Evolutionary conservation across 1,284 basidiomycete genomes (phyloP).

Genomic region (Leucoagaricus sp.): DNA sequence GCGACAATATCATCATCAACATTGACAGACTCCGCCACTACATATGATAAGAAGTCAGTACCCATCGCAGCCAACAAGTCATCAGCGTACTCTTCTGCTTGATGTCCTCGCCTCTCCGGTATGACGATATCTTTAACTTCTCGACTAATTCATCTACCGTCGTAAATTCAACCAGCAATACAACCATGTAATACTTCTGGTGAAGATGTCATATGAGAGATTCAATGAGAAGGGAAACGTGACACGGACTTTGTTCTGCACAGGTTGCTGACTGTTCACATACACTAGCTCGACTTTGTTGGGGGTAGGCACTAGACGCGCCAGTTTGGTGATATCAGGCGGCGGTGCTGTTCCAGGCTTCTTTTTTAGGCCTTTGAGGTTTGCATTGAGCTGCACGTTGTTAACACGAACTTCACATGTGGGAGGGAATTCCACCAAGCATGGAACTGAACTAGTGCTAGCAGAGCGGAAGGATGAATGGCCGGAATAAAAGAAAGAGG

Average conservation of each 20-base stretch:
- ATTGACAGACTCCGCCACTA: slow-evolving; percentile 61
- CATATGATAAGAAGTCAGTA: not conserved
- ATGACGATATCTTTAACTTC: slow-evolving; percentile 66
- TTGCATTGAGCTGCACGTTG: slow-evolving; percentile 66
- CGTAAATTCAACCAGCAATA: slow-evolving; percentile 80
- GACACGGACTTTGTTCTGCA: slow-evolving; percentile 62
- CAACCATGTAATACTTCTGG: slow-evolving; percentile 85
- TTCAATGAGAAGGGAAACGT: not conserved
- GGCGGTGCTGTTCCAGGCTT: slow-evolving; percentile 96
- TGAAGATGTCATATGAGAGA: slow-evolving; percentile 1
- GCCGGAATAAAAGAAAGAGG: slow-evolving; percentile 76
- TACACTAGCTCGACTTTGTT: slow-evolving; percentile 88
- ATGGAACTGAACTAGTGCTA: slow-evolving; percentile 43
- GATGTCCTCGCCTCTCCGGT: slow-evolving; percentile 67
- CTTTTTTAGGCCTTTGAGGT: slow-evolving; percentile 91
- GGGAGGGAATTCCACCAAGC: slow-evolving; percentile 88
- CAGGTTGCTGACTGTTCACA: slow-evolving; percentile 83
- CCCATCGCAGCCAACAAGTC: not conserved
- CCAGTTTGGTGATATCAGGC: slow-evolving; percentile 73
- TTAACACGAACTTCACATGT: slow-evolving; percentile 93
- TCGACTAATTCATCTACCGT: slow-evolving; percentile 68
- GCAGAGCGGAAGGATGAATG: slow-evolving; percentile 49
- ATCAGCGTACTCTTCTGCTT: slow-evolving; percentile 59
- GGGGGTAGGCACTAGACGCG: slow-evolving; percentile 47
- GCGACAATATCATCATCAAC: slow-evolving; percentile 90